phyloP scores from a whole-genome alignment of 2,329 filamentous ascomycete genomes.

The Purpureocillium lavendulum region DNA sequence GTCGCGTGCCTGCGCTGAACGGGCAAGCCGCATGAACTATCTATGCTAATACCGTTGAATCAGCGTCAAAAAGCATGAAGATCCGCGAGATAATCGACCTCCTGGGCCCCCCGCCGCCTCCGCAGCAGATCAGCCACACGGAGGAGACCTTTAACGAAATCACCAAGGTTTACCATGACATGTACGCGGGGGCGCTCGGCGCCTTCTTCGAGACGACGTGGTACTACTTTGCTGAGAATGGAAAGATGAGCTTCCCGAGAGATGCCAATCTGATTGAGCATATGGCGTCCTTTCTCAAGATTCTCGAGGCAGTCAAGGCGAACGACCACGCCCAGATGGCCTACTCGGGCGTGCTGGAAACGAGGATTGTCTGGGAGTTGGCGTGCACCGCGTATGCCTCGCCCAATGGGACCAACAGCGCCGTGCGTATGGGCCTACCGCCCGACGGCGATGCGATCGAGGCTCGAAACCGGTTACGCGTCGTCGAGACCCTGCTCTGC shows the following conservation, averaged over 20 bases:
- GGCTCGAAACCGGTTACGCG: constrained; percentile 60
- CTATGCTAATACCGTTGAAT: too few species aligned
- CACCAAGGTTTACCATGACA: constrained; percentile 62
- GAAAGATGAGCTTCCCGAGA: constrained; percentile 36
- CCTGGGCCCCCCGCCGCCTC: constrained; percentile 51
- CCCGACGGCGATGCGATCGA: constrained; percentile 52
- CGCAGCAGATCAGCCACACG: constrained; percentile 42
- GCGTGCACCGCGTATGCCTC: constrained; percentile 38
- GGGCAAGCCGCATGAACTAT: too few species aligned
- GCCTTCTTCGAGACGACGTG: constrained; percentile 75
- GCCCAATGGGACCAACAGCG: constrained; percentile 24
- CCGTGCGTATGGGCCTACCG: constrained; percentile 28
- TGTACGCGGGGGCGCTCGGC: constrained; percentile 68
- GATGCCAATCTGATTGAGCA: constrained; percentile 55
- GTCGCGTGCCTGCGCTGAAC: constrained; percentile 22
- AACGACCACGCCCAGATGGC: constrained; percentile 44
- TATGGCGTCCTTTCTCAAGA: constrained; percentile 56
- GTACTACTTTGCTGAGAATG: constrained; percentile 52
- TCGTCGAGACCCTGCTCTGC: constrained; percentile 69
- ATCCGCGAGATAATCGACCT: constrained; percentile 64
- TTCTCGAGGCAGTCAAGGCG: constrained; percentile 38
- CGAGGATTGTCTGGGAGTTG: constrained; percentile 52
- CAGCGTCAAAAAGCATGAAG: constrained; percentile 45
- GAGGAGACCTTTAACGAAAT: constrained; percentile 55
- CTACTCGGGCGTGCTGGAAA: constrained; percentile 46